These are phyloP conservation scores for Aspergillus haitiensis DNA, from an alignment of 495 filamentous ascomycete species.

Conservation along the genomic window DNA sequence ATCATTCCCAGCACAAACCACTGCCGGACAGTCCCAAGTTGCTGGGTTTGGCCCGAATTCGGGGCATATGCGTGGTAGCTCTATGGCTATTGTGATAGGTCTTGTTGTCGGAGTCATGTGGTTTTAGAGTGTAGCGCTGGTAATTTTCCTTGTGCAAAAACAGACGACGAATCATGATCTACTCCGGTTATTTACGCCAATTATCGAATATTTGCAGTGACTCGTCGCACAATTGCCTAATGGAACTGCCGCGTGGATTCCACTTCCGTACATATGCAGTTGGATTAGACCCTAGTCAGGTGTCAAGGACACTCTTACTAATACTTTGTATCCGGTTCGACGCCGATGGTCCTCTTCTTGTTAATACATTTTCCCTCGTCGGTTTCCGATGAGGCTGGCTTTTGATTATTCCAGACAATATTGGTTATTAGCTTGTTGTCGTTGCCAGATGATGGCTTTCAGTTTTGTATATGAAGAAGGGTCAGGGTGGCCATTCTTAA, in stretches of 20 bases:
- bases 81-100: constrained; percentile 47
- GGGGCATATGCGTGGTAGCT: constrained; percentile 39
- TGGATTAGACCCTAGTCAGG: no score
- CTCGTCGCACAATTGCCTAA: background rate
- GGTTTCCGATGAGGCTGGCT: constrained; percentile 2
- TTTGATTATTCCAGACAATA: constrained; percentile 5
- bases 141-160: background rate
- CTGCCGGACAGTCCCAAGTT: constrained; percentile 30
- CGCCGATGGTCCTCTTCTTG: background rate
- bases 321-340: no score
- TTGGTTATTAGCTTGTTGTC: constrained; percentile 8
- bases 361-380: background rate
- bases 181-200: background rate
- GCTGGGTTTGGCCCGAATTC: constrained; percentile 31
- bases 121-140: constrained; percentile 30
- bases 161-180: constrained; percentile 7
- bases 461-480: constrained; percentile 7
- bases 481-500: background rate
- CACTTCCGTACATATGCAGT: background rate
- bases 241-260: background rate
- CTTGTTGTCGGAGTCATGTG: constrained; percentile 45
- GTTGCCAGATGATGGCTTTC: constrained; percentile 3
- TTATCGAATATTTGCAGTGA: background rate
- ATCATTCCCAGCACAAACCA: constrained; percentile 14
- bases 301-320: no score